phyloP scores from a whole-genome alignment of 2,329 filamentous ascomycete genomes.

The Harringtonia lauricola region DNA sequence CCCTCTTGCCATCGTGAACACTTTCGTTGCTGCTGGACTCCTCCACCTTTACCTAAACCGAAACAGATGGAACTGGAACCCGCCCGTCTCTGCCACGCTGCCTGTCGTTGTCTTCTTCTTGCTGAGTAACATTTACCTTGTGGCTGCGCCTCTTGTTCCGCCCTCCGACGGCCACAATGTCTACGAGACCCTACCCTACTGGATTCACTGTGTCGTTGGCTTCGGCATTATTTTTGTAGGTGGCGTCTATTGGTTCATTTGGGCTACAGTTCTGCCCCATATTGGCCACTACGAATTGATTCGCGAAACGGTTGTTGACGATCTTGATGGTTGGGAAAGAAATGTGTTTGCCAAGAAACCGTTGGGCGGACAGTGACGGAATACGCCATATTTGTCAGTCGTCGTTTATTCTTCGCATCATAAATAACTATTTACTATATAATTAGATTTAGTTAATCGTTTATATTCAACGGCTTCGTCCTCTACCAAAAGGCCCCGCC shows the following conservation, averaged over 20 bases:
- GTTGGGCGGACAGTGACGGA: neutral
- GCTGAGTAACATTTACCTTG: conserved; percentile 49
- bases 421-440: no score
- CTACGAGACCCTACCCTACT: conserved; percentile 44
- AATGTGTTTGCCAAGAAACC: conserved; percentile 39
- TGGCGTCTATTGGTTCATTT: conserved; percentile 44
- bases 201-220: conserved; percentile 45
- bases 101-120: conserved; percentile 48
- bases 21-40: conserved; percentile 41
- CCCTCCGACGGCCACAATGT: conserved; percentile 39
- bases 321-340: conserved; percentile 52
- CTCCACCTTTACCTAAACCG: conserved; percentile 41
- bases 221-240: conserved; percentile 41
- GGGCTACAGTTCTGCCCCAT: conserved; percentile 40
- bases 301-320: conserved; percentile 40
- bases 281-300: conserved; percentile 44
- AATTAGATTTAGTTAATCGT: no score
- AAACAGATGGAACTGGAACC: conserved; percentile 36
- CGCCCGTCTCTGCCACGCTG: conserved; percentile 41
- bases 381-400: no score
- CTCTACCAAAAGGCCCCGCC: no score
- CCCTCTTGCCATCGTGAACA: conserved; percentile 47
- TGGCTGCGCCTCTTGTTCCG: conserved; percentile 47
- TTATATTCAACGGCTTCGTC: no score
- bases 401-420: no score